These are phyloP conservation scores for Eustoma russellianum DNA, from an alignment of 257 asterid genomes.

Conservation along the genomic window DNA sequence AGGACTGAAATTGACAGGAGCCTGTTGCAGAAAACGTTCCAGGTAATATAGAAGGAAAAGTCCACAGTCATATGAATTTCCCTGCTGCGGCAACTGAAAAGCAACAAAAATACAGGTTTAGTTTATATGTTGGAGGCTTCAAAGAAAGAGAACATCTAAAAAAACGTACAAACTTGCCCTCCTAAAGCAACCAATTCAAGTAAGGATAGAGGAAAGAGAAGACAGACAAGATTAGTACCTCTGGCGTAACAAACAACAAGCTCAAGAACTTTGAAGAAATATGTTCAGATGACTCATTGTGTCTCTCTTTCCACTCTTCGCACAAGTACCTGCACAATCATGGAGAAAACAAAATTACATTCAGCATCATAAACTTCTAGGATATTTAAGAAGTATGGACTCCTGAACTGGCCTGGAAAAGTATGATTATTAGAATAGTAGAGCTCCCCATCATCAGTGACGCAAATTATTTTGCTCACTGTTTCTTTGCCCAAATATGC, in stretches of 20 bases:
- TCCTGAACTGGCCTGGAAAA: too few relatives aligned
- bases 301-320: conserved; percentile 78
- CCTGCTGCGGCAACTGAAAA: conserved; percentile 88
- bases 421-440: too few relatives aligned
- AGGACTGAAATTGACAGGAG: conserved; percentile 27
- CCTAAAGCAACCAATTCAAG: background rate
- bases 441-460: too few relatives aligned
- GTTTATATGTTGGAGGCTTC: too few relatives aligned
- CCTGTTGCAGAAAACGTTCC: conserved; percentile 66
- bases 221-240: conserved; percentile 36
- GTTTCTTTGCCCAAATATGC: too few relatives aligned
- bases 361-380: too few relatives aligned
- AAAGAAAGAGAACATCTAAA: too few relatives aligned
- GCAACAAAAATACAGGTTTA: conserved; percentile 5
- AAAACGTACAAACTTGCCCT: too few relatives aligned
- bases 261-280: conserved; percentile 34
- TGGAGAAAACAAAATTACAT: background rate
- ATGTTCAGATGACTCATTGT: conserved; percentile 26
- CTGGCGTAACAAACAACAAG: conserved; percentile 37
- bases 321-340: conserved; percentile 57
- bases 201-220: conserved; percentile 3
- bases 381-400: too few relatives aligned
- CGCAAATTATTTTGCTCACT: too few relatives aligned
- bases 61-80: conserved; percentile 82
- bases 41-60: conserved; percentile 85